phyloP scores from a whole-genome alignment of 1,139 yeast species.

The Pichia sp. region DNA sequence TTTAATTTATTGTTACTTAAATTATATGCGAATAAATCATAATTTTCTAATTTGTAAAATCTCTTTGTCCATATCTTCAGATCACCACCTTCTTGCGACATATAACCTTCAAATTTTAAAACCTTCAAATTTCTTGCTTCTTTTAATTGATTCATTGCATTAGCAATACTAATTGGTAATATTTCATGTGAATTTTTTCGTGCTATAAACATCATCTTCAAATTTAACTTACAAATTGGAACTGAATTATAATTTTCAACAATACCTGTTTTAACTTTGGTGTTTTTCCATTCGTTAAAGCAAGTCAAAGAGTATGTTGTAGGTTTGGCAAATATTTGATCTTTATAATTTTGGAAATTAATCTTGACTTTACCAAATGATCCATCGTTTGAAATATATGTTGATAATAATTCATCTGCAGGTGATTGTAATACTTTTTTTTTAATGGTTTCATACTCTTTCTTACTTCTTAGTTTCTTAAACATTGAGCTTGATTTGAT shows the following conservation, averaged over 20 bases:
- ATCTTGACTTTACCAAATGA: conserved; percentile 77
- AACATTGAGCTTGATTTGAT: conserved; percentile 42
- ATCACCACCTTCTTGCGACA: conserved; percentile 79
- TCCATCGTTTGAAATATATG: conserved; percentile 71
- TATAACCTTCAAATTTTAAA: conserved; percentile 48
- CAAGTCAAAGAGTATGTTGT: conserved; percentile 52
- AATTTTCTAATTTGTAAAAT: conserved; percentile 54
- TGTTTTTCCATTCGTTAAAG: conserved; percentile 74
- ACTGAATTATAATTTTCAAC: conserved; percentile 46
- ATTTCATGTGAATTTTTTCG: conserved; percentile 49
- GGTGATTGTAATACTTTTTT: conserved; percentile 46
- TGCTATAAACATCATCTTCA: conserved; percentile 68
- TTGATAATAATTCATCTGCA: conserved; percentile 48
- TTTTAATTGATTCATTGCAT: conserved; percentile 48
- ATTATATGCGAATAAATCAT: conserved; percentile 58
- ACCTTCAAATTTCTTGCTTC: conserved; percentile 39
- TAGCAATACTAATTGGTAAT: conserved; percentile 58
- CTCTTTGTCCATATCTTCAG: conserved; percentile 57
- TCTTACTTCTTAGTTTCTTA: conserved; percentile 44
- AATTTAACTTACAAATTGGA: conserved; percentile 59
- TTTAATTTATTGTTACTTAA: conserved; percentile 56
- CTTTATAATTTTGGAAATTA: conserved; percentile 53
- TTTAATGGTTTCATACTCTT: conserved; percentile 37
- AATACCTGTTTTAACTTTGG: conserved; percentile 30
- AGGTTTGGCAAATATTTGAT: conserved; percentile 47